Evolutionary conservation across 108 stramenopile species (phyloP).

Genomic region (Stephanodiscus minutulus): DNA sequence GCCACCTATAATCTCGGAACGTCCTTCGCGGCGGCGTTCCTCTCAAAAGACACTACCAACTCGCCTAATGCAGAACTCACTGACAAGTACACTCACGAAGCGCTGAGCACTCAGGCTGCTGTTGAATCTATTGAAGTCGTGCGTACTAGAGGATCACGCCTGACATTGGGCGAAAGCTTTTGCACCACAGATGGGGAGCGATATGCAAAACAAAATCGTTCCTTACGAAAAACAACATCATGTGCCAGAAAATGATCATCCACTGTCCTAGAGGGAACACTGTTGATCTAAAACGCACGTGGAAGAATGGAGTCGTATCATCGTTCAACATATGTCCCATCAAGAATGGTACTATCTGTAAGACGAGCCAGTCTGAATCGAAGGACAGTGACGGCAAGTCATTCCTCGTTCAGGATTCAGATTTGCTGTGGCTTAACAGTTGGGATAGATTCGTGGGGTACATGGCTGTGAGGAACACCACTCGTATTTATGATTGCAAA

Average conservation of each 20-base stretch:
- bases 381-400: background rate
- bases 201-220: background rate
- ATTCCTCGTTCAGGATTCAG: background rate
- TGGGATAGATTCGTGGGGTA: slow-evolving; percentile 7
- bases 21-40: slow-evolving; percentile 45
- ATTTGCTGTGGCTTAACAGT: background rate
- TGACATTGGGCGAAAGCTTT: background rate
- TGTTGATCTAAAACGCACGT: slow-evolving; percentile 9
- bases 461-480: no score
- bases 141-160: slow-evolving; percentile 3
- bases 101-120: slow-evolving; percentile 3
- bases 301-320: slow-evolving; percentile 15
- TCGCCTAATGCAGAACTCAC: slow-evolving; percentile 3
- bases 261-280: slow-evolving; percentile 9
- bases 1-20: slow-evolving; percentile 53
- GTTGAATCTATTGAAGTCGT: slow-evolving; percentile 2
- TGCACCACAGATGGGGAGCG: background rate
- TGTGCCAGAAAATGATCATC: slow-evolving; percentile 1
- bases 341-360: background rate
- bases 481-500: slow-evolving; percentile 6
- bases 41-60: slow-evolving; percentile 48
- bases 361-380: background rate
- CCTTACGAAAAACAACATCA: background rate
- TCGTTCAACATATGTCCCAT: slow-evolving; percentile 14
- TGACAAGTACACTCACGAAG: slow-evolving; percentile 6